Percentiles rank a stretch among this genome's conserved stretches.
Conservation (phyloP, 1,139 yeast species). For the Saccharomyces hybrid region DNA sequence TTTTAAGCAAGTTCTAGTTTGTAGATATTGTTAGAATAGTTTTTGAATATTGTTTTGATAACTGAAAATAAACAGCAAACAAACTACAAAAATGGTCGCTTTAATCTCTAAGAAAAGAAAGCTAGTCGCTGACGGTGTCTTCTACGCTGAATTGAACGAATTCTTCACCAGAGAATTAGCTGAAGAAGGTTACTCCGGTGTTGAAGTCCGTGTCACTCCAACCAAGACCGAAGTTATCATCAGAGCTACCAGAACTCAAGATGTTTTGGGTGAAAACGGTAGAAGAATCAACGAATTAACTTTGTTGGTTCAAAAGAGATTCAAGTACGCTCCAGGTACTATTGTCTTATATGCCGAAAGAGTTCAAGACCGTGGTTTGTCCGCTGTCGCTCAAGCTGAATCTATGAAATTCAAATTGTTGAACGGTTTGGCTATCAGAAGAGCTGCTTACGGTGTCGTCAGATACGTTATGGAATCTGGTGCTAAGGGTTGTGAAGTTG, state of each 20-base stretch:
- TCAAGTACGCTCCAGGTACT: constrained; percentile 91
- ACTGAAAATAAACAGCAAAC: constrained; percentile 6
- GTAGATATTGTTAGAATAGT: neutral
- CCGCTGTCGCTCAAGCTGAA: constrained; percentile 99
- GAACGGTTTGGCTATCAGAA: constrained; percentile 98
- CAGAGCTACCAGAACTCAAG: constrained; percentile 98
- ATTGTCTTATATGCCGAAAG: constrained; percentile 97
- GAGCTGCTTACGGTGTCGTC: constrained; percentile 99
- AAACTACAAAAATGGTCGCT: constrained; percentile 42
- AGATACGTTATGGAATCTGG: constrained; percentile 99
- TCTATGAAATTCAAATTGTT: constrained; percentile 96
- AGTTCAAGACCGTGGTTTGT: constrained; percentile 98
- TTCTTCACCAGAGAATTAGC: constrained; percentile 99
- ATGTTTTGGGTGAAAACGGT: constrained; percentile 99
- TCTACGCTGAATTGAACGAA: constrained; percentile 99
- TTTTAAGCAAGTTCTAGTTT: neutral
- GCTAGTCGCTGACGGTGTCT: constrained; percentile 99
- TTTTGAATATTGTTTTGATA: neutral
- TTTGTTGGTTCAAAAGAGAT: constrained; percentile 96
- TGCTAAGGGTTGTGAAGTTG: constrained; percentile 99
- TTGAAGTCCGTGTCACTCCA: constrained; percentile 98
- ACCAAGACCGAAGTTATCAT: constrained; percentile 96
- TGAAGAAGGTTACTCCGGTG: constrained; percentile 99
- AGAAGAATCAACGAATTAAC: constrained; percentile 99
- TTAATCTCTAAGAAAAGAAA: constrained; percentile 79